Conservation (phyloP, 208 protist species). For the Tritrichomonas foetus region DNA sequence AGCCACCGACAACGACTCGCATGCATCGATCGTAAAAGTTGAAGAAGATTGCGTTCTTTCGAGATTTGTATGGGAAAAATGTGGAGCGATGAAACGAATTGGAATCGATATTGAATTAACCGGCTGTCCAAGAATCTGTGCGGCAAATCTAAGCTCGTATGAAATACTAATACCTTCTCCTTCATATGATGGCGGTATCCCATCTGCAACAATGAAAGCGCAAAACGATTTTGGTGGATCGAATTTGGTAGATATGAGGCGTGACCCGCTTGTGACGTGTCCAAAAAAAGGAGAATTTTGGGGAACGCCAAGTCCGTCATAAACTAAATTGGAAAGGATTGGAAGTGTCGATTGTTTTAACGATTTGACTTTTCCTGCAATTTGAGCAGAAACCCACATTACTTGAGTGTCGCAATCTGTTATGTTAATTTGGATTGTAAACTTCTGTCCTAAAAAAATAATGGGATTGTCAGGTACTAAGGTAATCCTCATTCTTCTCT, state of each 20-base stretch:
- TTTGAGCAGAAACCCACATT: conserved; percentile 30
- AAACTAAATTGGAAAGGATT: not conserved
- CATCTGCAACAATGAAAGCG: not conserved
- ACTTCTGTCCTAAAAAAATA: conserved; percentile 26
- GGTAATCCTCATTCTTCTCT: not conserved
- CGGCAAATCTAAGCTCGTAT: not conserved
- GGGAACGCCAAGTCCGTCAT: not conserved
- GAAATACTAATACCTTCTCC: not conserved
- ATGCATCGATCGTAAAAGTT: not conserved
- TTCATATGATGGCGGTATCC: conserved; percentile 22
- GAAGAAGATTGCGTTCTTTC: not conserved
- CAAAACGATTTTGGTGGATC: conserved; percentile 15
- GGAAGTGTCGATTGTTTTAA: not conserved
- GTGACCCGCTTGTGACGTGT: not conserved
- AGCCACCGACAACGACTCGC: not conserved
- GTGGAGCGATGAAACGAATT: not conserved
- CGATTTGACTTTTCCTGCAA: conserved; percentile 1
- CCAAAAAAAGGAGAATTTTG: not conserved
- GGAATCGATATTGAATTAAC: not conserved
- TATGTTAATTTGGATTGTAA: not conserved
- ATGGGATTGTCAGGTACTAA: not conserved
- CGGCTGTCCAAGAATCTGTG: not conserved
- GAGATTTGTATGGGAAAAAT: not conserved
- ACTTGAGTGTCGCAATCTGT: not conserved
- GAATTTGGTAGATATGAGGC: not conserved